Base-by-base conservation (phyloP, 164 flowering plant species). In the Tetracentron sinense region DNA sequence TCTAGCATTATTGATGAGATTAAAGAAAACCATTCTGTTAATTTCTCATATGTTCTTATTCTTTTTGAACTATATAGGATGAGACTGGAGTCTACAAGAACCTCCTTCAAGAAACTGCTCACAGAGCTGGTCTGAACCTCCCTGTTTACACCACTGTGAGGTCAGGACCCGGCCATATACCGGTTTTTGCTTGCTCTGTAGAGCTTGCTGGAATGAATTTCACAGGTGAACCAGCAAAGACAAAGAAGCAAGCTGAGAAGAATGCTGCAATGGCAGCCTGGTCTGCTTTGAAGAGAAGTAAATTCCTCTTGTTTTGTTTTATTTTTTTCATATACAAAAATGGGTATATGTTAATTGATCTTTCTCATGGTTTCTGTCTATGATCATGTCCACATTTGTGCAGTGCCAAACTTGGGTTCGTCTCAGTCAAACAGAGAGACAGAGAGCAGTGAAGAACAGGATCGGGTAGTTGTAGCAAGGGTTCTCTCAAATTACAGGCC, bases 181-280 rank as follows among this genome's bases (percentile, higher is more conserved):
- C 92, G 11, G 74, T 78, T 38, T 89, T 85, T 74, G 82, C 83
- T 38, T 78, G 83, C 58, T 77, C 81, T n/a, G 92, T 87, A 27
- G 89, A 84, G 73, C 75, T 89, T 68, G 92, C 84, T 46, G 84
- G 84, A 4, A 69, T 80, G 70, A 82, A 50, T 58, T 87, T 89
- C 67, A 77, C 77, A 2, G 96, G 96, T 23, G 91, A 80, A 52
- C 75, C 89, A 54, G 91, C 91, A 21, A 89, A 85, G 76, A 87
- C 83, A 14, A 89, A 87, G 79, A 89, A 87, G 72, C 96, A 89
- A 74, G 96, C 96, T 60, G 93, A 89, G 75, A 89, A 89, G 68
- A 89, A 87, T 79, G 93, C 96, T 42, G 96, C 96, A 2, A 80
- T 87, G 75, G 84, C 88, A 47, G 93, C 96, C 49, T 89, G 96